Percentiles rank a stretch among this genome's conserved stretches.
phyloP scores from a whole-genome alignment of 305 asterid species.

The Fraxinus paxiana region DNA sequence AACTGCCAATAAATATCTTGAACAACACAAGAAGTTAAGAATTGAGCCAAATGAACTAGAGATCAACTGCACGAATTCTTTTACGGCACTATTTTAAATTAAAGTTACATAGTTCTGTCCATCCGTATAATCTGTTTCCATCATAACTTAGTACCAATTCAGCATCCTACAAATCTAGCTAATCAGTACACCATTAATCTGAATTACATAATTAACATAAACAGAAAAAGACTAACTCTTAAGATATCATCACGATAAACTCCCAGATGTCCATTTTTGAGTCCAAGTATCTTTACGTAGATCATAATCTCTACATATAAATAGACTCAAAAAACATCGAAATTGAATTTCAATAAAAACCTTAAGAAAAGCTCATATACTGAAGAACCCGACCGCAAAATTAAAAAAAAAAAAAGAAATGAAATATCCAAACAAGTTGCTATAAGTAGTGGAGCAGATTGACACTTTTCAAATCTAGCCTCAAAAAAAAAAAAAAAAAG shows the following conservation, averaged over 20 bases:
- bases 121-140: not conserved
- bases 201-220: slow-evolving; percentile 6
- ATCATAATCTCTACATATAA: slow-evolving; percentile 11
- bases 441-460: too few species aligned
- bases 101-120: not conserved
- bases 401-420: slow-evolving; percentile 13
- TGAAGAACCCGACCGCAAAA: slow-evolving; percentile 6
- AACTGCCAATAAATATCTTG: not conserved
- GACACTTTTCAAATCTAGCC: too few species aligned
- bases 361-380: not conserved
- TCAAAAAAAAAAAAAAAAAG: too few species aligned
- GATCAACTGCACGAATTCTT: not conserved
- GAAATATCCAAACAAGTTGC: too few species aligned
- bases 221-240: slow-evolving; percentile 17
- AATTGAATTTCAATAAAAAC: not conserved
- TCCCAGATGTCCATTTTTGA: slow-evolving; percentile 20
- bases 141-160: not conserved
- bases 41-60: not conserved
- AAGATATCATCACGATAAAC: slow-evolving; percentile 16
- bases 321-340: not conserved
- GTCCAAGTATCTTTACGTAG: slow-evolving; percentile 9
- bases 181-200: slow-evolving; percentile 1
- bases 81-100: not conserved
- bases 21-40: not conserved
- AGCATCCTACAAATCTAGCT: slow-evolving; percentile 20